These are phyloP conservation scores for Peribolospora baueri DNA, from an alignment of 768 basidiomycete genomes.

Conservation along the genomic window DNA sequence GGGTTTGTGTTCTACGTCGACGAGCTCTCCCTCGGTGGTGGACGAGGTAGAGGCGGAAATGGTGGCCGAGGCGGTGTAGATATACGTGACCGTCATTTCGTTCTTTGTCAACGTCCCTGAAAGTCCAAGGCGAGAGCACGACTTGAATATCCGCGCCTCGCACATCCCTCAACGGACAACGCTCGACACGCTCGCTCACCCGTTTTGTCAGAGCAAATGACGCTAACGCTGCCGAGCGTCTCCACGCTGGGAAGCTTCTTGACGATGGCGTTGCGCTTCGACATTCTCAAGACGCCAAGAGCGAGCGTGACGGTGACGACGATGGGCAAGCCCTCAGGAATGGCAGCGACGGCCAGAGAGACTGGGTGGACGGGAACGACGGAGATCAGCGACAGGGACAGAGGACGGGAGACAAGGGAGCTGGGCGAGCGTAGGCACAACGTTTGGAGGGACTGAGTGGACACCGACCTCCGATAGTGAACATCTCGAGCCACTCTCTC, in stretches of 20 bases:
- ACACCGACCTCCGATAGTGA: constrained; percentile 76
- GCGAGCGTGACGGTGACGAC: constrained; percentile 94
- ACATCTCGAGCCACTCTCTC: constrained; percentile 88
- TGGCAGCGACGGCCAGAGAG: constrained; percentile 91
- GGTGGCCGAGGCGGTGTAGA: constrained; percentile 36
- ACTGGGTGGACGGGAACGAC: constrained; percentile 27
- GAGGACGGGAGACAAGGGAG: neutral
- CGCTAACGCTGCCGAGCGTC: constrained; percentile 77
- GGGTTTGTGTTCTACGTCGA: constrained; percentile 35
- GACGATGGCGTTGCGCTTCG: constrained; percentile 81
- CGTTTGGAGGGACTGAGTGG: constrained; percentile 2
- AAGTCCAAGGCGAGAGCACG: neutral
- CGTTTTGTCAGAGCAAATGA: constrained; percentile 94
- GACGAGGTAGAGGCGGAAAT: too few relatives aligned
- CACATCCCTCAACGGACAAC: too few relatives aligned
- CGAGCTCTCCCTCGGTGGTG: constrained; percentile 33
- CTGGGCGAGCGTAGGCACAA: constrained; percentile 8
- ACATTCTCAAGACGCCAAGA: constrained; percentile 78
- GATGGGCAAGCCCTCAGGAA: constrained; percentile 86
- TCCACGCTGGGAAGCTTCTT: constrained; percentile 93
- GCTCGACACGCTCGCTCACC: constrained; percentile 25
- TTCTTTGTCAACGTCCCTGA: constrained; percentile 77
- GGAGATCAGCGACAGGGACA: neutral
- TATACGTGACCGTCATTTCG: constrained; percentile 76
- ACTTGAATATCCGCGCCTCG: constrained; percentile 3